These are phyloP conservation scores for Tilletiopsis washingtonensis DNA, from an alignment of 1,284 basidiomycete genomes.

Conservation along the genomic window DNA sequence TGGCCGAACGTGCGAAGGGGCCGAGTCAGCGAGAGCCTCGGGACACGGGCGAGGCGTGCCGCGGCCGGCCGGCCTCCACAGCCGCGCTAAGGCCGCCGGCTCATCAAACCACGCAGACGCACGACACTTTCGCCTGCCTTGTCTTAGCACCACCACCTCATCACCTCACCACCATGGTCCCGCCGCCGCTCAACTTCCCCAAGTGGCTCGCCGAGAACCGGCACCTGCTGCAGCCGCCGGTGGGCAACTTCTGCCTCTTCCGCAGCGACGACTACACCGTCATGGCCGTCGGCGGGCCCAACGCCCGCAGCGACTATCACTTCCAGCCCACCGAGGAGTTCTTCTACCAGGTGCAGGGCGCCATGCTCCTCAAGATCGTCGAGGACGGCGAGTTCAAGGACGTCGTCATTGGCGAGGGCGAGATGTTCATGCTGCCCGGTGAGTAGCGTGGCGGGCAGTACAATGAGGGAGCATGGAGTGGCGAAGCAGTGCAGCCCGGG, in stretches of 20 bases:
- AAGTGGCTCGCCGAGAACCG: slow-evolving; percentile 46
- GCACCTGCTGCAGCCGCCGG: slow-evolving; percentile 44
- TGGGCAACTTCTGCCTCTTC: slow-evolving; percentile 46
- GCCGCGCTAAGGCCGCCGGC: no score
- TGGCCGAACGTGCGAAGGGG: no score
- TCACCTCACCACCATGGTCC: slow-evolving; percentile 8
- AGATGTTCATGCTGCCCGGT: slow-evolving; percentile 93
- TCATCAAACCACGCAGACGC: no score
- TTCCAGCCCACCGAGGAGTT: slow-evolving; percentile 43
- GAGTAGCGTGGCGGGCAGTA: slow-evolving; percentile 20
- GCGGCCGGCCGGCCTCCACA: no score
- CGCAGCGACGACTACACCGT: slow-evolving; percentile 39
- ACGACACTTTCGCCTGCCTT: no score
- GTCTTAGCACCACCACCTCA: no score
- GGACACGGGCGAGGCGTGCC: no score
- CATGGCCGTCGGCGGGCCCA: slow-evolving; percentile 45
- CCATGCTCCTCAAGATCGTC: slow-evolving; percentile 78
- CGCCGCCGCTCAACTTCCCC: slow-evolving; percentile 45
- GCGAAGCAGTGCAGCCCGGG: no score
- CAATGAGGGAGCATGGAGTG: no score
- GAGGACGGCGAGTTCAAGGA: slow-evolving; percentile 80
- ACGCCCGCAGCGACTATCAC: slow-evolving; percentile 42
- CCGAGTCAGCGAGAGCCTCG: no score
- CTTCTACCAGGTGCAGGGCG: slow-evolving; percentile 48
- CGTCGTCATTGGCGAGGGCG: slow-evolving; percentile 82